Conservation (phyloP, 2,329 filamentous ascomycete species). For the Arthrobotrys sphaeroides region DNA sequence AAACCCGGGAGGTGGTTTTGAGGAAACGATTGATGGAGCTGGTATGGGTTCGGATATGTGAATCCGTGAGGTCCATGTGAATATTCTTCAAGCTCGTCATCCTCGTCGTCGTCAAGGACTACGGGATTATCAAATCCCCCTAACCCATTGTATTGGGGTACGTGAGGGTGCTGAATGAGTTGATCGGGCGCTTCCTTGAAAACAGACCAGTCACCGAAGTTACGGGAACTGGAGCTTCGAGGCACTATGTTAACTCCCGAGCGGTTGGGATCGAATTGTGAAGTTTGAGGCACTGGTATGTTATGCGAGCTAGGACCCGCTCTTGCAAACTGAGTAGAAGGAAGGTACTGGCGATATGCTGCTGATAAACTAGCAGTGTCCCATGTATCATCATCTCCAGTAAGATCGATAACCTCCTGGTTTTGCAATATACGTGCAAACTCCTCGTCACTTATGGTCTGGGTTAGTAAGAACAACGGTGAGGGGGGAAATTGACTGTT, state of each 20-base stretch:
- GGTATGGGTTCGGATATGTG: neutral
- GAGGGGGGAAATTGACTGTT: neutral
- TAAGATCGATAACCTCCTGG: constrained; percentile 34
- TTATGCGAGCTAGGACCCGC: neutral
- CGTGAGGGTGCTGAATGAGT: neutral
- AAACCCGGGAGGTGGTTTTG: neutral
- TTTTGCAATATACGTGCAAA: constrained; percentile 1
- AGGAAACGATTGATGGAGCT: neutral
- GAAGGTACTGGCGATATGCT: neutral
- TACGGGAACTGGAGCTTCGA: neutral
- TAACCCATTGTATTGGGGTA: neutral
- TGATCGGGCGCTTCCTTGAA: neutral
- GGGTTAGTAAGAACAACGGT: neutral
- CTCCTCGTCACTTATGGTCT: constrained; percentile 10
- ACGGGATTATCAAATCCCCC: constrained; percentile 11
- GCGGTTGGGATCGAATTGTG: neutral
- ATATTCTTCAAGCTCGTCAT: neutral
- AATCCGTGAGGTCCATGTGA: neutral
- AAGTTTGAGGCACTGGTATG: neutral
- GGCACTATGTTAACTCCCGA: constrained; percentile 15
- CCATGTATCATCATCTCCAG: constrained; percentile 25
- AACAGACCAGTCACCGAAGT: constrained; percentile 9
- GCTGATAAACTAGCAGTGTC: neutral
- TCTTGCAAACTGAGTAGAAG: neutral
- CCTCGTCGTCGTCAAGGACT: constrained; percentile 15